Evolutionary conservation across 2,329 filamentous ascomycete species (phyloP), one percentile per base, ranked within the genome.

Genomic region (Cladosporium colombiae): DNA sequence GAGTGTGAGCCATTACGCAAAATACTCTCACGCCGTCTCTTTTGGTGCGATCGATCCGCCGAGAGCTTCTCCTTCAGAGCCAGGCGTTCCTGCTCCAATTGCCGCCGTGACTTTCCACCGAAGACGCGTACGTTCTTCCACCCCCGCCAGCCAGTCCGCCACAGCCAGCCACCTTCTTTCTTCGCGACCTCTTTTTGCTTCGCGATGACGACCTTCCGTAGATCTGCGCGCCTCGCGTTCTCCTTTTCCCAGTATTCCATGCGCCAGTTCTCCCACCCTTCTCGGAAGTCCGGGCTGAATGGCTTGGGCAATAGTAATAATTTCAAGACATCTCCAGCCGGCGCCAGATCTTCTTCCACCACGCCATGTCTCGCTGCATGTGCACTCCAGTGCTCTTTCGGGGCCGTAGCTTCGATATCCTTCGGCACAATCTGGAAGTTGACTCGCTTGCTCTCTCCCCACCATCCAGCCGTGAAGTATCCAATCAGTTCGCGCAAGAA

Each of bases 191-290:
- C 87, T 21, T 85, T 84, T 71, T 93, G 89, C 35, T 86, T 85
- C 61, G 88, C 85, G 68, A 88, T 86, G 59, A 97, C 81, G 74
- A 91, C 91, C 52, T 84, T 80, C 25, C 92, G 85, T 27, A 97
- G 81, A 65, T 91, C 81, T 2, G 89, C 86, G 14, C 95, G 88
- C 2, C 94, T 89, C 77, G 96, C 92, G 75, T 99, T 99, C 78
- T 99, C 95, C 68, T 89, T 89, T 72, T 97, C 94, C 95, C 95
- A 99, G 79, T 97, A 99, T 67, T 97, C 93, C 37, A 90, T 89
- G 62, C 95, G 86, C 78, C 96, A 99, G 18, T 94, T 84, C 75
- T 99, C 95, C 95, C 95, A 99, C 70, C 97, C 96, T 77, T 98
- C 93, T 23, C 95, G 86, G 74, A 99, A 99, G 56, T 92, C 92